Evolutionary conservation across 1,284 basidiomycete genomes (phyloP).

Genomic region (Mycena sp.): DNA sequence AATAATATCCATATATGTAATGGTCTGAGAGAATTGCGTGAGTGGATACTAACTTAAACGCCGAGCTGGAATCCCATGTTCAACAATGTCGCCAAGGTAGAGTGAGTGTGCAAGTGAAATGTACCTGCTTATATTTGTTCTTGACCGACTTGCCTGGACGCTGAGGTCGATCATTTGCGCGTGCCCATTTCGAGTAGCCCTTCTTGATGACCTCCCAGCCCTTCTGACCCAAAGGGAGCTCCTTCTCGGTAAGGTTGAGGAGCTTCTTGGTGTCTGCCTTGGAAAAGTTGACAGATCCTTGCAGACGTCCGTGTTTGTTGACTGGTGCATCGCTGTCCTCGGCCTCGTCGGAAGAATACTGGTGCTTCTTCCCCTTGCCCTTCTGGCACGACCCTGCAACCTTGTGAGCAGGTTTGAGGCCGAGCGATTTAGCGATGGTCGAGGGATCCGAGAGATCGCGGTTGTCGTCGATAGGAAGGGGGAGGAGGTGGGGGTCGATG

Average conservation of each 20-base stretch:
- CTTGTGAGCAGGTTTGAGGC: background rate
- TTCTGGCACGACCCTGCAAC: background rate
- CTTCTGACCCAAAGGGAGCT: conserved; percentile 32
- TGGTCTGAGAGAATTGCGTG: no score
- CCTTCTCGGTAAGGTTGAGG: conserved; percentile 26
- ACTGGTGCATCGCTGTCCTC: background rate
- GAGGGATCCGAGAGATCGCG: no score
- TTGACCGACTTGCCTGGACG: conserved; percentile 38
- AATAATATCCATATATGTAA: no score
- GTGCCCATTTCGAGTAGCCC: conserved; percentile 37
- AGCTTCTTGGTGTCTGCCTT: conserved; percentile 24
- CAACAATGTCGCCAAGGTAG: no score
- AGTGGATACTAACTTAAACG: no score
- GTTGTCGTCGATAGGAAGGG: background rate
- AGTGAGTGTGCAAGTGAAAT: conserved; percentile 8
- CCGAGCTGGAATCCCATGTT: no score
- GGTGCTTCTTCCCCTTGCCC: background rate
- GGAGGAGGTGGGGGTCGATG: background rate
- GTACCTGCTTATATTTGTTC: conserved; percentile 44
- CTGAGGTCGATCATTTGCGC: conserved; percentile 24
- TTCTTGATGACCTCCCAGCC: conserved; percentile 32
- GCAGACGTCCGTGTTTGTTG: conserved; percentile 2
- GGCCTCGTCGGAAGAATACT: background rate
- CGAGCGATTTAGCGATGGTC: no score
- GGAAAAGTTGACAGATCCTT: conserved; percentile 32